These are phyloP conservation scores for Pelargonium fulgidum DNA, from an alignment of 441 rosid genomes.

Conservation along the genomic window DNA sequence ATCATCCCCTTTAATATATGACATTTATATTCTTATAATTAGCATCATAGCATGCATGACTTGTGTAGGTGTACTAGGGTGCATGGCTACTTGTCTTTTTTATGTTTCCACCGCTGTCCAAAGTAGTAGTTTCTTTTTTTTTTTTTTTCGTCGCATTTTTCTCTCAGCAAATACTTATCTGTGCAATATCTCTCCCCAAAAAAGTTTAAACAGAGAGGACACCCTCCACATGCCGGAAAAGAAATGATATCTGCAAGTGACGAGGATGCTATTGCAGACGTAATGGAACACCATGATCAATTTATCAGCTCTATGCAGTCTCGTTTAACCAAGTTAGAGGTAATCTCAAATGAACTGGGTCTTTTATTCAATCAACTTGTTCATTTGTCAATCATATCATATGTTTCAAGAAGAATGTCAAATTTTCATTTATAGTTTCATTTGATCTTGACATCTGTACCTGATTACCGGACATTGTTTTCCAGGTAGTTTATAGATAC, in stretches of 20 bases:
- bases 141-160: neutral
- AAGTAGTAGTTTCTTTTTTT: neutral
- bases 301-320: conserved; percentile 85
- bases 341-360: conserved; percentile 24
- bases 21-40: neutral
- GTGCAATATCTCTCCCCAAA: conserved; percentile 4
- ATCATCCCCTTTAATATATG: neutral
- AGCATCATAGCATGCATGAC: neutral
- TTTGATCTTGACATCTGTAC: neutral
- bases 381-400: neutral
- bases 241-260: conserved; percentile 51
- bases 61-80: neutral
- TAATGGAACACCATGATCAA: conserved; percentile 72
- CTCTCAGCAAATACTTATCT: conserved; percentile 17
- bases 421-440: neutral
- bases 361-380: neutral
- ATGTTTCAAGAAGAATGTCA: neutral
- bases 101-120: neutral
- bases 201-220: conserved; percentile 50
- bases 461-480: conserved; percentile 25
- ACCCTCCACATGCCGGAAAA: conserved; percentile 41
- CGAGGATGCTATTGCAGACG: conserved; percentile 63
- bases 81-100: conserved; percentile 1
- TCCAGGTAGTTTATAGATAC: conserved; percentile 69
- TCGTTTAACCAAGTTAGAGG: conserved; percentile 92